A percentile compares a stretch with the other conserved stretches of the same genome.
Evolutionary conservation across 345 rosid species (phyloP).

Genomic region (Moricandia arvensis): DNA sequence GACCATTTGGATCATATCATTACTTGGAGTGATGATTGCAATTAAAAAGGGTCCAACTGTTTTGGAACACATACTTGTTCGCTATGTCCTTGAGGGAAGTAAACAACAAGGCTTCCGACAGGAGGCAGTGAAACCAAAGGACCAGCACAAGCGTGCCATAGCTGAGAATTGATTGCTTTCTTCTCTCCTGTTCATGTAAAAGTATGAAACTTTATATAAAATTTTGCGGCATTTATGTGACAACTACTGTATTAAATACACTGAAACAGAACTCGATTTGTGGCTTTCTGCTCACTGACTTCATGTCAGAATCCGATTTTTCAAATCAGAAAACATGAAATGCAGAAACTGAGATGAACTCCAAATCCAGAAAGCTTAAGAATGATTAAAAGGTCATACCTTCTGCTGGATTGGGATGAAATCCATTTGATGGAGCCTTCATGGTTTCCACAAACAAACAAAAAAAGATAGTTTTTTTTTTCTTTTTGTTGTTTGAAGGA

Average conservation of each 20-base stretch:
- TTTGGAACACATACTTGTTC: constrained; percentile 59
- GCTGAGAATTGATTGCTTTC: constrained; percentile 74
- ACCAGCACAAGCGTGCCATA: constrained; percentile 99
- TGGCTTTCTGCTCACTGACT: constrained; percentile 20
- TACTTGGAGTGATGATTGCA: not conserved
- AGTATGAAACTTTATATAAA: not conserved
- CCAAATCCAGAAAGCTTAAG: constrained; percentile 21
- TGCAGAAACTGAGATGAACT: constrained; percentile 16
- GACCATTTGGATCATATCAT: not conserved
- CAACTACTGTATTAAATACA: constrained; percentile 27
- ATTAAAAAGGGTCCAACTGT: no score
- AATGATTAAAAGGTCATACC: constrained; percentile 20
- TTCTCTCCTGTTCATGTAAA: constrained; percentile 58
- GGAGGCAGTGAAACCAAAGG: constrained; percentile 93
- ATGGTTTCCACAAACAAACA: not conserved
- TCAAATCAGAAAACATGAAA: no score
- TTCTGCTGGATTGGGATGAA: constrained; percentile 36
- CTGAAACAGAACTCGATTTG: constrained; percentile 20
- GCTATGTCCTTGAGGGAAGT: constrained; percentile 98
- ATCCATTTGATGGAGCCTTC: constrained; percentile 42
- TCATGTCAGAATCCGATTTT: not conserved
- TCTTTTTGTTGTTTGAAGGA: constrained; percentile 2
- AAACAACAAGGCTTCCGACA: constrained; percentile 88
- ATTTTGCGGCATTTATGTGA: constrained; percentile 7
- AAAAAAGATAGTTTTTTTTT: no score